phyloP scores from a whole-genome alignment of 2,329 filamentous ascomycete genomes.

The Drechslerella coelobrocha region DNA sequence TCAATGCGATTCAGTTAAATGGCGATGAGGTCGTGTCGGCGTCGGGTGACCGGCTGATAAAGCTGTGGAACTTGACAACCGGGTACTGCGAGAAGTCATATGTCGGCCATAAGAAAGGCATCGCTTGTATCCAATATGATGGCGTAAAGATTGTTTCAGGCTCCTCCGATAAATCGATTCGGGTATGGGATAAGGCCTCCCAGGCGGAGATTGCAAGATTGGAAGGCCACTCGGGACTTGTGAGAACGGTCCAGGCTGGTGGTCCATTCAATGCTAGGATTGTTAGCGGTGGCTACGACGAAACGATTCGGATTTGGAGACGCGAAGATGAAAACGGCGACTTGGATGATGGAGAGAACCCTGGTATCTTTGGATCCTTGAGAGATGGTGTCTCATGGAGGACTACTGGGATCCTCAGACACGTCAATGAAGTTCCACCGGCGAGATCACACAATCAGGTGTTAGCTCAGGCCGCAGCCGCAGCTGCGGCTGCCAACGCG shows the following conservation, averaged over 20 bases:
- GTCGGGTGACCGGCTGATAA: slow-evolving; percentile 90
- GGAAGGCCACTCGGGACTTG: slow-evolving; percentile 79
- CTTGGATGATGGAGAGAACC: slow-evolving; percentile 78
- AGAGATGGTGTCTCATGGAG: slow-evolving; percentile 60
- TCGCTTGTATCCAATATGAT: slow-evolving; percentile 97
- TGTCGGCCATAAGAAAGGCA: slow-evolving; percentile 88
- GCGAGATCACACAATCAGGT: slow-evolving; percentile 17
- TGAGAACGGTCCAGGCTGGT: slow-evolving; percentile 91
- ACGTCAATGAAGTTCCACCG: slow-evolving; percentile 39
- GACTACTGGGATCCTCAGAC: slow-evolving; percentile 54
- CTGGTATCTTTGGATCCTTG: slow-evolving; percentile 75
- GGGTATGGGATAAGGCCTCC: slow-evolving; percentile 87
- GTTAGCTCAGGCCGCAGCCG: slow-evolving; percentile 30
- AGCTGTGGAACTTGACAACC: slow-evolving; percentile 89
- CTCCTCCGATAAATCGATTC: slow-evolving; percentile 93
- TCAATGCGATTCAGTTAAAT: slow-evolving; percentile 93
- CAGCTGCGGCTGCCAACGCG: slow-evolving; percentile 24
- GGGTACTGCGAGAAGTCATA: slow-evolving; percentile 78
- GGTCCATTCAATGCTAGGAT: slow-evolving; percentile 79
- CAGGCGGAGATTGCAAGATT: slow-evolving; percentile 89
- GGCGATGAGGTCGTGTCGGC: slow-evolving; percentile 89
- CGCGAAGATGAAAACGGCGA: slow-evolving; percentile 77
- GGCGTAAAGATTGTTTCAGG: slow-evolving; percentile 91
- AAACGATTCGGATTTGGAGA: slow-evolving; percentile 94
- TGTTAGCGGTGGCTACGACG: slow-evolving; percentile 94